These are phyloP conservation scores for Kwoniella shivajii DNA, from an alignment of 1,284 basidiomycete genomes.

Conservation along the genomic window DNA sequence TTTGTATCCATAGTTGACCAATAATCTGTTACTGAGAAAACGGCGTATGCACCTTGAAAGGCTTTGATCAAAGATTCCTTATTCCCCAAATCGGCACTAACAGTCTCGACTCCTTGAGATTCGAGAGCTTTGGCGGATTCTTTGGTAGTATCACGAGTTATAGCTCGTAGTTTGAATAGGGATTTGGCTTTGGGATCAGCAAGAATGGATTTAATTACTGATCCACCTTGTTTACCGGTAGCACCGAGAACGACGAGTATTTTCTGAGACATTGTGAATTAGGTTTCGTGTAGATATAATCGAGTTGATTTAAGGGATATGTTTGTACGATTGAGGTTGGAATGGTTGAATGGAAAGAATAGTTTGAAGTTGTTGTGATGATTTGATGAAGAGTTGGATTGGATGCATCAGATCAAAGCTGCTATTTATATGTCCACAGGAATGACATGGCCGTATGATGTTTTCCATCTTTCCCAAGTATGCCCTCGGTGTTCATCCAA, in stretches of 20 bases:
- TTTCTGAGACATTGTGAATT: slow-evolving; percentile 24
- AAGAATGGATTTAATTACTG: slow-evolving; percentile 23
- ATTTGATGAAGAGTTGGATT: no score
- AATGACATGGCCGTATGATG: no score
- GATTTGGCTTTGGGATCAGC: slow-evolving; percentile 8
- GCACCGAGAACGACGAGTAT: slow-evolving; percentile 21
- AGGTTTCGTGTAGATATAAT: no score
- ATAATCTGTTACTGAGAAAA: slow-evolving; percentile 25
- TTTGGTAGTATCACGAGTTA: slow-evolving; percentile 23
- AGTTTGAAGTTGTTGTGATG: no score
- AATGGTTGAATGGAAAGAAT: no score
- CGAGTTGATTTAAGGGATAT: no score
- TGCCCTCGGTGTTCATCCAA: no score
- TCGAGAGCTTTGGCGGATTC: slow-evolving; percentile 6
- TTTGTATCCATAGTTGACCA: slow-evolving; percentile 15
- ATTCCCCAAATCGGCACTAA: slow-evolving; percentile 19
- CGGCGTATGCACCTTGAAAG: slow-evolving; percentile 24
- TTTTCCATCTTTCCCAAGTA: no score
- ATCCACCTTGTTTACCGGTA: slow-evolving; percentile 25
- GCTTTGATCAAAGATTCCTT: slow-evolving; percentile 16
- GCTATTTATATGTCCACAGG: no score
- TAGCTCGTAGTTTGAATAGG: slow-evolving; percentile 14
- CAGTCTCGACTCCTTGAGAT: slow-evolving; percentile 21
- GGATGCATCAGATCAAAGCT: no score
- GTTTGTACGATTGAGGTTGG: no score